These are phyloP conservation scores for Primulina huaijiensis DNA, from an alignment of 257 asterid genomes.

Conservation along the genomic window DNA sequence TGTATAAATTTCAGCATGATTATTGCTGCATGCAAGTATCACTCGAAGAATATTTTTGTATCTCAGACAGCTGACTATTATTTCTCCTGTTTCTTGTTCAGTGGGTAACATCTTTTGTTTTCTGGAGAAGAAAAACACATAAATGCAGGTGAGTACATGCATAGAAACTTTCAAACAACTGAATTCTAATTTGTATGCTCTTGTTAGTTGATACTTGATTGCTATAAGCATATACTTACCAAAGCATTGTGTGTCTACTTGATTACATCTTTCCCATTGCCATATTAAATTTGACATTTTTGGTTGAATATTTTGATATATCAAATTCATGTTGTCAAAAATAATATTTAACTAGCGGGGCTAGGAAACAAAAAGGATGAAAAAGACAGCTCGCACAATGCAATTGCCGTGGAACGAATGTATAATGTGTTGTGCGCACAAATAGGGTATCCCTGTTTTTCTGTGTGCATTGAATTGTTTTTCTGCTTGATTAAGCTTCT, in stretches of 20 bases:
- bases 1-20: not conserved
- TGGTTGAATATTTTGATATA: not conserved
- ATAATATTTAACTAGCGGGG: not conserved
- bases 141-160: conserved; percentile 66
- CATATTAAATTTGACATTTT: not conserved
- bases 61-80: conserved; percentile 32
- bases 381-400: not conserved
- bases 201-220: not conserved
- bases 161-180: conserved; percentile 2
- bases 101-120: conserved; percentile 67
- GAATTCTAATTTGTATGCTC: not conserved
- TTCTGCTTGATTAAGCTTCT: conserved; percentile 12
- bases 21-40: not conserved
- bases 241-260: not conserved
- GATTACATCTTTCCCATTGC: not conserved
- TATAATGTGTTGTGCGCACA: not conserved
- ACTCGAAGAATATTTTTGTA: not conserved
- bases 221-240: not conserved
- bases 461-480: conserved; percentile 9
- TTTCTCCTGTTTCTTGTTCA: conserved; percentile 37
- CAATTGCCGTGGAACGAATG: not conserved
- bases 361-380: not conserved
- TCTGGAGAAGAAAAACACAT: conserved; percentile 73
- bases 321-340: not conserved
- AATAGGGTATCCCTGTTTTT: not conserved